A percentile compares a stretch with the other conserved stretches of the same genome.
phyloP scores from a whole-genome alignment of 805 yeast genomes.

The Clavispora carvajalis region DNA sequence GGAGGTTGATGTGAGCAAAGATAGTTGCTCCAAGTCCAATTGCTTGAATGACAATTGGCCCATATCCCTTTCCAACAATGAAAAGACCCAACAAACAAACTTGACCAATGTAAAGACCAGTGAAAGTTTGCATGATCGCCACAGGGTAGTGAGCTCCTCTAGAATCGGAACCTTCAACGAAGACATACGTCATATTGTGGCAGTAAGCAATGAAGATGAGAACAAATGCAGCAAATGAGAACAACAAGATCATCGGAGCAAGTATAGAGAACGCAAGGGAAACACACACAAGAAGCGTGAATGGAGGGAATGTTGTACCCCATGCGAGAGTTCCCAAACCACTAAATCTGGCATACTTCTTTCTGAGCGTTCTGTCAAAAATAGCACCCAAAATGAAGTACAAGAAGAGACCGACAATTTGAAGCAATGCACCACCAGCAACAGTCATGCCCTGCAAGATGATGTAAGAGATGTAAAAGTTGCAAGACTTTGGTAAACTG shows the following conservation, averaged over 20 bases:
- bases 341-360: constrained; percentile 58
- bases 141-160: constrained; percentile 84
- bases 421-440: constrained; percentile 61
- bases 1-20: constrained; percentile 62
- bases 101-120: constrained; percentile 85
- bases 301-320: constrained; percentile 79
- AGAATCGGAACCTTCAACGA: constrained; percentile 61
- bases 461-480: constrained; percentile 65
- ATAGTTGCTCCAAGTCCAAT: constrained; percentile 60
- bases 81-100: constrained; percentile 81
- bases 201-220: constrained; percentile 72
- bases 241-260: constrained; percentile 77
- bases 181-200: constrained; percentile 72
- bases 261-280: constrained; percentile 63
- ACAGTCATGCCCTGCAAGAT: constrained; percentile 64
- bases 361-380: constrained; percentile 62
- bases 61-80: constrained; percentile 92
- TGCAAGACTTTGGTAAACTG: constrained; percentile 69
- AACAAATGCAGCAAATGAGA: constrained; percentile 65
- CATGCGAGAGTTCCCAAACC: constrained; percentile 50
- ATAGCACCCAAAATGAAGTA: constrained; percentile 54
- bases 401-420: constrained; percentile 52
- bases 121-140: constrained; percentile 82
- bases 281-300: constrained; percentile 66
- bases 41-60: constrained; percentile 76